A percentile compares a stretch with the other conserved stretches of the same genome.
Conservation (phyloP, 352 stramenopile genomes). For the Phytophthora gonapodyides region DNA sequence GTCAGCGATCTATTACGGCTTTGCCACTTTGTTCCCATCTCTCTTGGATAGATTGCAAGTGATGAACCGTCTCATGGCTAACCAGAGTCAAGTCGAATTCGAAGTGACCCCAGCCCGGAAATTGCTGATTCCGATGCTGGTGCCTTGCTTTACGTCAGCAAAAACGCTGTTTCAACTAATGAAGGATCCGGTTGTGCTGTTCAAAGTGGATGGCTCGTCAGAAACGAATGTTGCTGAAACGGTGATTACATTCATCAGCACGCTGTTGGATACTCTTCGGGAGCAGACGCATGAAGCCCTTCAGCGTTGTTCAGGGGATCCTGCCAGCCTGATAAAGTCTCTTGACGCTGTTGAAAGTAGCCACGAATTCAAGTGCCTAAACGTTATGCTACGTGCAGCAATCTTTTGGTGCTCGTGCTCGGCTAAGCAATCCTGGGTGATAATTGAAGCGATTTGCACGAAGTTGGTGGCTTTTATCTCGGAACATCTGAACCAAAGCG, state of each 20-base stretch:
- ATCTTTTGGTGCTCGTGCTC: conserved; percentile 79
- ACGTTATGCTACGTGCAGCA: conserved; percentile 68
- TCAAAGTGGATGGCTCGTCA: conserved; percentile 22
- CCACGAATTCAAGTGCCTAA: conserved; percentile 82
- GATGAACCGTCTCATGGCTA: conserved; percentile 80
- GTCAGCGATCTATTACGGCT: conserved; percentile 79
- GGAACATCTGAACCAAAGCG: conserved; percentile 37
- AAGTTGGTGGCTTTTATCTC: conserved; percentile 63
- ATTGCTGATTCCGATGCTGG: conserved; percentile 79
- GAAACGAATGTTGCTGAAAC: conserved; percentile 29
- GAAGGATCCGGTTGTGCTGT: conserved; percentile 44
- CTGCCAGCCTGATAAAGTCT: conserved; percentile 13
- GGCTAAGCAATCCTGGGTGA: conserved; percentile 51
- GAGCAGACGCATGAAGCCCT: conserved; percentile 31
- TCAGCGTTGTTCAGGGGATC: conserved; percentile 12
- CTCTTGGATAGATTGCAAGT: conserved; percentile 75
- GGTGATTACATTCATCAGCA: conserved; percentile 54
- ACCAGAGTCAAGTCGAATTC: conserved; percentile 24
- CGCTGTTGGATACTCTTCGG: conserved; percentile 65
- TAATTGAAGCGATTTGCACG: conserved; percentile 54
- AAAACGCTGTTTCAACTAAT: conserved; percentile 89
- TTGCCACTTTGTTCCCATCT: conserved; percentile 80
- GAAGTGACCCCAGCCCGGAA: conserved; percentile 52
- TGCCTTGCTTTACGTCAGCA: conserved; percentile 79
- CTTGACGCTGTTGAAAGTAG: conserved; percentile 55